These are phyloP conservation scores for Periconia macrospinosa DNA, from an alignment of 2,329 filamentous ascomycete genomes.

Conservation along the genomic window DNA sequence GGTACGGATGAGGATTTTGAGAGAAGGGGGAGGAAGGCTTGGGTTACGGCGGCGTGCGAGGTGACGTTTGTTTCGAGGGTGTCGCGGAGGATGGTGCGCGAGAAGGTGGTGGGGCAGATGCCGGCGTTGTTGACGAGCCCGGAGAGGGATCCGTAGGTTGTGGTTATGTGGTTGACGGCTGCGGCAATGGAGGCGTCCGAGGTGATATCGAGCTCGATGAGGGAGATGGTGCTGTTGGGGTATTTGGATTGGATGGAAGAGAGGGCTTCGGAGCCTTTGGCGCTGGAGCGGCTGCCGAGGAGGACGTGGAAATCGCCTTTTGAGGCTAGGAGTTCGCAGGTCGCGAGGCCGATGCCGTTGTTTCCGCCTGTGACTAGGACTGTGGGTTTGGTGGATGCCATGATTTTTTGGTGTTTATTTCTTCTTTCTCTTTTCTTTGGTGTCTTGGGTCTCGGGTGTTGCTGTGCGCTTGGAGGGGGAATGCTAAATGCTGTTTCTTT, in stretches of 20 bases:
- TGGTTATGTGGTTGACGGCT: conserved; percentile 35
- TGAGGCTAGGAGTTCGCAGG: conserved; percentile 27
- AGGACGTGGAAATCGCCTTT: conserved; percentile 39
- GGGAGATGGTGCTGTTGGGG: conserved; percentile 31
- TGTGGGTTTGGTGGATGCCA: conserved; percentile 21
- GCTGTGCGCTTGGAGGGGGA: too few species aligned
- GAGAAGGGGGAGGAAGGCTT: conserved; percentile 34
- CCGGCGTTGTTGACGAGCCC: conserved; percentile 88
- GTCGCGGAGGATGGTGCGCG: conserved; percentile 20
- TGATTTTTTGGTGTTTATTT: background rate
- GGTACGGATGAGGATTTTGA: conserved; percentile 8
- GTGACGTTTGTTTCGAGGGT: conserved; percentile 44
- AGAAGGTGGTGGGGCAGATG: background rate
- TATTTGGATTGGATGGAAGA: conserved; percentile 25
- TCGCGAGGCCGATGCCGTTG: conserved; percentile 41
- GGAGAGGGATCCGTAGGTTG: conserved; percentile 58
- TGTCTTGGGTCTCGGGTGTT: too few species aligned
- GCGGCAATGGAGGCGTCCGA: conserved; percentile 37
- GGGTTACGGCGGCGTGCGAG: conserved; percentile 36
- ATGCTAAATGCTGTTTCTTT: background rate
- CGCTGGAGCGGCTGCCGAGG: conserved; percentile 33
- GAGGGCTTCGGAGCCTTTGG: conserved; percentile 36
- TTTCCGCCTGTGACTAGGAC: conserved; percentile 38
- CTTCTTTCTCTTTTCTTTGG: too few species aligned
- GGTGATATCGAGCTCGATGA: conserved; percentile 42